These are phyloP conservation scores for Chytriomyces hyalinus DNA, from an alignment of 192 early-diverging fungal genomes.

Conservation along the genomic window DNA sequence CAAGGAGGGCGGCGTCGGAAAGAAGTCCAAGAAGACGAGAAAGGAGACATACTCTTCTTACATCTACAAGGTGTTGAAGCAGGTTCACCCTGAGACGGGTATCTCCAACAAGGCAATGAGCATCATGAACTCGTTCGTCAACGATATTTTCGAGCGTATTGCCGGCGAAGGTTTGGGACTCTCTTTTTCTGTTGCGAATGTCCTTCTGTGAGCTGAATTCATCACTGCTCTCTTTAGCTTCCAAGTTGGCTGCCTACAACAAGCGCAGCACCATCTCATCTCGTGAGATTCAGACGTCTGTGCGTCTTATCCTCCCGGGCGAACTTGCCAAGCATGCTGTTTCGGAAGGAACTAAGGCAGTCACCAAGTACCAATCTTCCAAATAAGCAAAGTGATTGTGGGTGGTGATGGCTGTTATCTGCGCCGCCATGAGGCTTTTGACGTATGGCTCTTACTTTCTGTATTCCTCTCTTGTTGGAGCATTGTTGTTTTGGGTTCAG, in stretches of 20 bases:
- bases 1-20: constrained; percentile 64
- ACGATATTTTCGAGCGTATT: constrained; percentile 98
- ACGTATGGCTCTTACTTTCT: too few species aligned
- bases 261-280: constrained; percentile 95
- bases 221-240: constrained; percentile 18
- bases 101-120: constrained; percentile 99
- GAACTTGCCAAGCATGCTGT: constrained; percentile 97
- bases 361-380: constrained; percentile 92
- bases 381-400: constrained; percentile 45
- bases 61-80: constrained; percentile 97
- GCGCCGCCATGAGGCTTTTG: too few species aligned
- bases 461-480: background rate
- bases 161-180: constrained; percentile 69
- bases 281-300: constrained; percentile 90
- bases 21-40: constrained; percentile 65
- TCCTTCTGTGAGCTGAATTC: background rate
- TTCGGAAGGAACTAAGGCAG: constrained; percentile 97
- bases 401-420: too few species aligned
- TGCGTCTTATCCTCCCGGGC: constrained; percentile 82
- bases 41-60: constrained; percentile 95
- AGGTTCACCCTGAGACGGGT: constrained; percentile 97
- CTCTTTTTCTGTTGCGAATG: constrained; percentile 39
- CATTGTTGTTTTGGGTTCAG: background rate
- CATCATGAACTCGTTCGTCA: constrained; percentile 97
- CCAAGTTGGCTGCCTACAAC: constrained; percentile 86